Base-by-base conservation (phyloP, 108 stramenopile genomes). In the Chaetoceros muelleri region DNA sequence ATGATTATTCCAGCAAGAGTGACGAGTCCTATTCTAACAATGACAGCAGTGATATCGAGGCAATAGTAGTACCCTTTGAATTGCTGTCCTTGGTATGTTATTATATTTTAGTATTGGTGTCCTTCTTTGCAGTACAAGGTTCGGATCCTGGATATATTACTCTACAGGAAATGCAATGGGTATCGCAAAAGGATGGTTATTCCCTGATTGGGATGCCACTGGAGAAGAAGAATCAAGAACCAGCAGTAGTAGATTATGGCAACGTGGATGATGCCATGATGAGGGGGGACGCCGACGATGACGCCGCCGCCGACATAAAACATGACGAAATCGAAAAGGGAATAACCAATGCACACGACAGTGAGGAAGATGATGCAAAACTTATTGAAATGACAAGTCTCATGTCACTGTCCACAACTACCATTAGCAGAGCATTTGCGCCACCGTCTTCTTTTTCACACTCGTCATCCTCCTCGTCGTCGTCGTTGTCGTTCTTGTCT, bases 141-240 rank as follows among this genome's bases (percentile, higher is more conserved):
- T 40, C 34, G 5, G 34, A 40, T 13, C 34, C 34, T 10, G 34
- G 34, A 40, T 40, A 40, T 13, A 40, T 40, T 40, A 13, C 5
- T 13, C 5, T 40, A 40, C 8, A 40, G 13, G 34, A 10, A 10
- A 13, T 40, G 5, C 8, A 40, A 10, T 40, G 13, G 8, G 13
- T 40, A 10, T 5, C 8, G 8, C 8, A 40, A 40, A 5, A 40
- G 13, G 34, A 40, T 13, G 34, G 34, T 10, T 40, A 40, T 13
- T 10, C 8, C 34, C 34, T 13, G 5, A 10, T 40, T 10, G 34
- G 26, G 17, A 28, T 20, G 25, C 31, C 55, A 18, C 28, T 47
- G 23, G 40, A 46, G 22, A 49, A 49, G 26, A 58, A 27, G 27
- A 30, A 59, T 25, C 49, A 59, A 24, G 18, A 45, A 45, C 18